Base-by-base conservation (phyloP, 2,329 filamentous ascomycete genomes). In the Colletotrichum karsti region DNA sequence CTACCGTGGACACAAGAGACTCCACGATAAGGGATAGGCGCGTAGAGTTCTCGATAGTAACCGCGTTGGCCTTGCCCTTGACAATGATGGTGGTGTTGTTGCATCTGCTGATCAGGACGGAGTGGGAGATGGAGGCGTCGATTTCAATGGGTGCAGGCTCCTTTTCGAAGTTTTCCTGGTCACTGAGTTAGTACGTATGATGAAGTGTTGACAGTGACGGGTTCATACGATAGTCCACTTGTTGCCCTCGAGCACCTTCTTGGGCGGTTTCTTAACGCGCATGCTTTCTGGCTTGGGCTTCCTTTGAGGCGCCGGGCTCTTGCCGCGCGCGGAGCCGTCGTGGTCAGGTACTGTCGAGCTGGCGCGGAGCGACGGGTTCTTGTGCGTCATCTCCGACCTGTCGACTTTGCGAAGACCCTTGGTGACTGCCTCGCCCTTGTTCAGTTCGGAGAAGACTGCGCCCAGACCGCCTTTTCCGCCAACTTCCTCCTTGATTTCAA, bases 331-430 rank as follows among this genome's bases (percentile, higher is more conserved):
- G 7, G 86, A 85, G 12, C 81, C 79, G 42, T 84, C 83, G 67
- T 85, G 86, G 22, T 86, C 88, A 28, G 92, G 86, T 3, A 95
- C 93, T 2, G 89, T 87, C 12, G 93, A 92, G 69, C 85, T 85
- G 24, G 93, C 88, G 70, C 96, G 91, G 65, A 99, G 85, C 9
- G 91, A 89, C 13, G 96, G 96, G 81, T 99, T 99, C 85, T 98
- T 98, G 83, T 99, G 96, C 68, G 96, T 99, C 95, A 98, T 98
- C 80, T 98, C 87, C 60, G 93, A 96, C 77, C 91, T 92, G 82
- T 98, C 95, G 55, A 99, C 96, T 84, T 98, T 99, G 72, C 93
- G 92, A 37, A 99, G 86, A 33, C 93, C 91, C 72, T 93, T 90
- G 4, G 96, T 99, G 67, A 99, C 93, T n/a, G 89, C 86, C 68